Conservation (phyloP, 2,329 filamentous ascomycete species). For the Biscogniauxia sp. region DNA sequence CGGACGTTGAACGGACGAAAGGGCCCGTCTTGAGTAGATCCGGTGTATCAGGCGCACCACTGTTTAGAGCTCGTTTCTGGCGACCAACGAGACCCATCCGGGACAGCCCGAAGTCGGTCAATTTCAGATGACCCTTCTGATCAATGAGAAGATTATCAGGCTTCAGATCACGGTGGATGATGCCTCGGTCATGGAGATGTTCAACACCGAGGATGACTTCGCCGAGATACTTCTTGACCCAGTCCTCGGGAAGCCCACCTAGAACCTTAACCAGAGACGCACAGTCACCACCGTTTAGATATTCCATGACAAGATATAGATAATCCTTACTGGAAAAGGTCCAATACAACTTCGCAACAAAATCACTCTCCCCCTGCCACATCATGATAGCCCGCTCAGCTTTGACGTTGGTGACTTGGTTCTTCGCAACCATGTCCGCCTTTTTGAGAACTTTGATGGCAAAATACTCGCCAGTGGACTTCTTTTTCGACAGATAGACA, state of each 20-base stretch:
- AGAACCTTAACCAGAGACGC: constrained; percentile 94
- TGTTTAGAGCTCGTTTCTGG: constrained; percentile 88
- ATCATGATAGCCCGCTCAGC: constrained; percentile 99
- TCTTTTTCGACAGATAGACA: constrained; percentile 97
- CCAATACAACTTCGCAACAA: constrained; percentile 99
- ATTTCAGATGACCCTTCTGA: constrained; percentile 90
- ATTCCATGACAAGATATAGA: constrained; percentile 98
- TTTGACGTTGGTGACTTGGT: constrained; percentile 98
- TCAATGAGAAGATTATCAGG: constrained; percentile 97
- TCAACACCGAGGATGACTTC: constrained; percentile 97
- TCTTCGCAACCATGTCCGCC: constrained; percentile 99
- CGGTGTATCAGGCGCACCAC: constrained; percentile 74
- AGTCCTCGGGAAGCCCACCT: constrained; percentile 89
- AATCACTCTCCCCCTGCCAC: constrained; percentile 99
- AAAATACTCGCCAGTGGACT: constrained; percentile 96
- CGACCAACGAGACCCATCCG: constrained; percentile 95
- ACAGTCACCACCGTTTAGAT: constrained; percentile 95
- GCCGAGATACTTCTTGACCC: constrained; percentile 95
- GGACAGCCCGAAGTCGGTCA: constrained; percentile 96
- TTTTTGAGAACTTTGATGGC: constrained; percentile 99
- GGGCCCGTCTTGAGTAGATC: constrained; percentile 91
- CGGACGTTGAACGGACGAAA: constrained; percentile 80
- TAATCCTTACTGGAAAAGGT: constrained; percentile 99
- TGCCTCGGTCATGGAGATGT: constrained; percentile 88
- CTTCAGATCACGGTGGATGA: constrained; percentile 95